These are phyloP conservation scores for Smittium mucronatum DNA, from an alignment of 371 early-diverging fungal species.

Conservation along the genomic window DNA sequence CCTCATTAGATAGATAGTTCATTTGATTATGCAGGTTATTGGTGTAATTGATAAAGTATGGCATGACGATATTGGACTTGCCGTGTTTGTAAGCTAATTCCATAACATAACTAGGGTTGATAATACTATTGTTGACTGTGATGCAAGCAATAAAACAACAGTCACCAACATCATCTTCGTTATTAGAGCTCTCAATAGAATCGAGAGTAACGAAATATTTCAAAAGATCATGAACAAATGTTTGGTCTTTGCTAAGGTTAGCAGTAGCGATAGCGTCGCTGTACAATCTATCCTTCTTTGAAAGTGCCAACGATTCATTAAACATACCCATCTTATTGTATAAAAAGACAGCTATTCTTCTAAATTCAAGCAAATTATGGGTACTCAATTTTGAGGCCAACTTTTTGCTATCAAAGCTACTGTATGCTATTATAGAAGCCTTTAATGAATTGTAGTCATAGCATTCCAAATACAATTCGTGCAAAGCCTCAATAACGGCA, in stretches of 20 bases:
- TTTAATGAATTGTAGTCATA: slow-evolving; percentile 85
- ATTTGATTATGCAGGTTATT: slow-evolving; percentile 67
- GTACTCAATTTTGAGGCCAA: slow-evolving; percentile 83
- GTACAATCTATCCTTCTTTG: slow-evolving; percentile 88
- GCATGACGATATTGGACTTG: slow-evolving; percentile 85
- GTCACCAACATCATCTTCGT: slow-evolving; percentile 67
- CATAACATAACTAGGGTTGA: slow-evolving; percentile 84
- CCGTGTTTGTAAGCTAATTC: slow-evolving; percentile 87
- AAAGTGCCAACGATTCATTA: slow-evolving; percentile 74
- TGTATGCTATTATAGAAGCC: slow-evolving; percentile 78
- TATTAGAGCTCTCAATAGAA: background rate
- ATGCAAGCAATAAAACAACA: slow-evolving; percentile 89
- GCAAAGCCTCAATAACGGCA: slow-evolving; percentile 81
- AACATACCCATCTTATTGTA: slow-evolving; percentile 46
- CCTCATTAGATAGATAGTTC: slow-evolving; percentile 36
- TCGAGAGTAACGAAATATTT: slow-evolving; percentile 63
- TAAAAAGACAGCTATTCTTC: slow-evolving; percentile 86
- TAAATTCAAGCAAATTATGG: slow-evolving; percentile 92
- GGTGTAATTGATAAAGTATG: slow-evolving; percentile 81
- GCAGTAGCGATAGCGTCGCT: slow-evolving; percentile 97
- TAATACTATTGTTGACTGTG: slow-evolving; percentile 83
- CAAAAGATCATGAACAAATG: slow-evolving; percentile 82
- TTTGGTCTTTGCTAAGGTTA: slow-evolving; percentile 65
- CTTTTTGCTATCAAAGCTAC: slow-evolving; percentile 82
- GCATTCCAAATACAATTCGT: slow-evolving; percentile 91